Percentiles rank a stretch among this genome's conserved stretches.
phyloP scores from a whole-genome alignment of 192 early-diverging fungal genomes.

The Rhizophagus sp. region DNA sequence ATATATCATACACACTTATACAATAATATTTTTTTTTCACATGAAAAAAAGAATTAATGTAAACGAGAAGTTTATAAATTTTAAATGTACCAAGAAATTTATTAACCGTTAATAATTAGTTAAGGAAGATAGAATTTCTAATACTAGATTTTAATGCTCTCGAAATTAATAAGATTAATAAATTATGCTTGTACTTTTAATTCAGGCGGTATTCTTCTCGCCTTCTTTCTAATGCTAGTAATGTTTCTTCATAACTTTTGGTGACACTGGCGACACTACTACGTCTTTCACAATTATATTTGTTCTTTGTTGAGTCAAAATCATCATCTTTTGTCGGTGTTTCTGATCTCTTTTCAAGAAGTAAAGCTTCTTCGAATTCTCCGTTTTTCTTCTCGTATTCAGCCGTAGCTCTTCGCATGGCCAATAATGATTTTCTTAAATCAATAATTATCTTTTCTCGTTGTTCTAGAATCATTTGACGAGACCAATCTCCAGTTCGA shows the following conservation, averaged over 20 bases:
- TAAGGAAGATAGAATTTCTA: too few relatives aligned
- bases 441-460: slow-evolving; percentile 55
- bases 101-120: too few relatives aligned
- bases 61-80: too few relatives aligned
- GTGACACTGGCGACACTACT: not conserved
- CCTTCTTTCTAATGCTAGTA: not conserved
- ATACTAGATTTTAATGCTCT: too few relatives aligned
- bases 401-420: slow-evolving; percentile 60
- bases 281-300: too few relatives aligned
- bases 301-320: not conserved
- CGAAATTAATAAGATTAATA: too few relatives aligned
- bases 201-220: not conserved
- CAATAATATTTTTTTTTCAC: too few relatives aligned
- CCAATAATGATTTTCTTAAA: slow-evolving; percentile 54
- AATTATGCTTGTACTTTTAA: not conserved
- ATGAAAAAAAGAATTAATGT: too few relatives aligned
- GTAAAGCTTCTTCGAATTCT: slow-evolving; percentile 41
- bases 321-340: not conserved
- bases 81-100: too few relatives aligned
- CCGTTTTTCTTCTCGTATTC: slow-evolving; percentile 50
- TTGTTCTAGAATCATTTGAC: slow-evolving; percentile 44
- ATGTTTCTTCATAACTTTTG: not conserved
- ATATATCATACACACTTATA: too few relatives aligned
- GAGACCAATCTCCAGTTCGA: slow-evolving; percentile 47
- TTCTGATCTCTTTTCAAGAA: slow-evolving; percentile 12